Evolutionary conservation across 2,329 filamentous ascomycete species (phyloP), one percentile per base, ranked within the genome.

Genomic region (Aspergillaceae sp.): DNA sequence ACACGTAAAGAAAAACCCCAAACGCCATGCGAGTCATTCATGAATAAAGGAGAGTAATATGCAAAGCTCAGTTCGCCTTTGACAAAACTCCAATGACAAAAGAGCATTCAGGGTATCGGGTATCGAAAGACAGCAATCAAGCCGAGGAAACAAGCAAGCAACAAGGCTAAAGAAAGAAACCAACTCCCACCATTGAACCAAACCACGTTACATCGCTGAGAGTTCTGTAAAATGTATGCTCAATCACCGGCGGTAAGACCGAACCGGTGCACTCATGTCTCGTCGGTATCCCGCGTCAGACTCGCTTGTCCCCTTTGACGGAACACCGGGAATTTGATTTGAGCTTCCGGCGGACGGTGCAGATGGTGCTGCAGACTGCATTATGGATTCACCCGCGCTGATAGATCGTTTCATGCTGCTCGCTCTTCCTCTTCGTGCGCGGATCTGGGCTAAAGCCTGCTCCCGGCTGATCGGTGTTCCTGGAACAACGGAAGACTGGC

Each of bases 381-480:
- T 49, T 4, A 52, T 58, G 33, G 61, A 60, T 50, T 70, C 68
- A 30, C 57, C 64, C 11, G 65, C 64, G 41, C 68, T 71, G 7
- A 61, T 63, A 40, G 66, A 70, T 48, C 67, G 59, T 48, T 71
- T 65, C 48, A 63, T 63, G 44, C 62, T 70, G 48, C 67, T 66
- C n/a, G 72, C 67, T 42, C 70, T 63, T 9, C 66, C 69, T 45
- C 72, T 63, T 41, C 72, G 60, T n/a, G 71, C 71, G 47, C 70
- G 59, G 37, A 75, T 75, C 51, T 74, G 71, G 5, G 73, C 72
- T 1, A 75, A 60, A 2, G 72, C 72, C 48, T 71, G 66, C 58
- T 74, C 72, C 19, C 72, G 67, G 42, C 63, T 69, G 44, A 74
- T 65, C 3, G 71, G 70, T 1, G 67, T 70, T n/a, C 68, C 65